Percentiles rank a stretch among this genome's conserved stretches.
These are phyloP conservation scores for Stachybotrys echinatus DNA, from an alignment of 2,329 filamentous ascomycete species.

Conservation along the genomic window DNA sequence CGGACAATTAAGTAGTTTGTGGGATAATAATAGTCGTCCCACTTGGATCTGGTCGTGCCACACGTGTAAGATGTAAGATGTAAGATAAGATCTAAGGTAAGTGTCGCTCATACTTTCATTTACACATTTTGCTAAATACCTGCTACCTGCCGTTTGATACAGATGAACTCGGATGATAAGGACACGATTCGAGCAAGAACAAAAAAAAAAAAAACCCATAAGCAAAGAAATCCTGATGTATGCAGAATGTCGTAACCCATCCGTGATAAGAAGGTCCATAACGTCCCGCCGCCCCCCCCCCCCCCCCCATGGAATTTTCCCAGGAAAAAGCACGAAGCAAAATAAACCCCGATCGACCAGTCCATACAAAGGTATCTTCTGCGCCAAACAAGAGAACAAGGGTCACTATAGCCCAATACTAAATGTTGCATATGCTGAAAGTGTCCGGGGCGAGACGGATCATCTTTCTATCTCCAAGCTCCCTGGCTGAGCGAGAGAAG, in stretches of 20 bases:
- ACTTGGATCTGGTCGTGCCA: too few species aligned
- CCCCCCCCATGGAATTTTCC: background rate
- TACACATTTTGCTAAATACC: background rate
- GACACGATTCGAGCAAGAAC: too few species aligned
- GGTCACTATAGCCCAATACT: background rate
- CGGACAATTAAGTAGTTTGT: too few species aligned
- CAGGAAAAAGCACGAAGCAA: background rate
- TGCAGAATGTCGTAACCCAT: background rate
- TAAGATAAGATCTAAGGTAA: too few species aligned
- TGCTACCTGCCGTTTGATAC: too few species aligned
- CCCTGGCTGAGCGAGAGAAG: slow-evolving; percentile 84
- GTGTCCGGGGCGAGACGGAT: background rate
- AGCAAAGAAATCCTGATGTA: background rate
- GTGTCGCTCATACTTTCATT: background rate
- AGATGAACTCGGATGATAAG: too few species aligned
- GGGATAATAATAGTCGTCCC: too few species aligned
- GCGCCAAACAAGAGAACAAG: background rate
- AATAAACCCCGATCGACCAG: too few species aligned
- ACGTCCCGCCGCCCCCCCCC: background rate
- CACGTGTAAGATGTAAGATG: too few species aligned
- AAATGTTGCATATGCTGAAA: too few species aligned
- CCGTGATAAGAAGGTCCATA: background rate
- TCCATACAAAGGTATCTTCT: background rate
- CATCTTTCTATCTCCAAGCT: slow-evolving; percentile 64
- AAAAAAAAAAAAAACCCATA: background rate